phyloP scores from a whole-genome alignment of 805 yeast genomes.

The Sugiyamaella qingdaonensis region DNA sequence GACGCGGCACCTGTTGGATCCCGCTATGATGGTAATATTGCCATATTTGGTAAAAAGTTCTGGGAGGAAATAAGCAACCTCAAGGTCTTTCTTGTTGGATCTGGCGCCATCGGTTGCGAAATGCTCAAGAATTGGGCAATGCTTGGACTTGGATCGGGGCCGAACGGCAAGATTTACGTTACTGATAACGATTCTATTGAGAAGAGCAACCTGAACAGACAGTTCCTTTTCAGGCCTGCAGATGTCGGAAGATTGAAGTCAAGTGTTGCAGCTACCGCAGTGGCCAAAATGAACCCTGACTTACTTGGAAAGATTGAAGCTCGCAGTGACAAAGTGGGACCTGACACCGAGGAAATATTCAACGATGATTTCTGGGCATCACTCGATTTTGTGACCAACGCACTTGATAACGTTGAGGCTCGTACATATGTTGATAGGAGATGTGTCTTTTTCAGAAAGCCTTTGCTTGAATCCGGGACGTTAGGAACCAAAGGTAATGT shows the following conservation, averaged over 20 bases:
- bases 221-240: slow-evolving; percentile 87
- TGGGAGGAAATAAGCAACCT: slow-evolving; percentile 71
- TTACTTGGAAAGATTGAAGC: slow-evolving; percentile 72
- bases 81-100: slow-evolving; percentile 88
- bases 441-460: slow-evolving; percentile 87
- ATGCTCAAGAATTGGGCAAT: slow-evolving; percentile 98
- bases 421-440: slow-evolving; percentile 97
- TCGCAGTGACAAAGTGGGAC: slow-evolving; percentile 82
- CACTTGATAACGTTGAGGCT: slow-evolving; percentile 96
- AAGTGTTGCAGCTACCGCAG: slow-evolving; percentile 86
- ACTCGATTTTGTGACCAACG: slow-evolving; percentile 90
- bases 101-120: slow-evolving; percentile 99
- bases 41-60: slow-evolving; percentile 81
- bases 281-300: slow-evolving; percentile 77
- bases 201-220: slow-evolving; percentile 93
- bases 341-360: slow-evolving; percentile 85
- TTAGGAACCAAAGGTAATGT: slow-evolving; percentile 98
- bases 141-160: slow-evolving; percentile 92
- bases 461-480: slow-evolving; percentile 93
- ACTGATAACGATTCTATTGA: slow-evolving; percentile 96
- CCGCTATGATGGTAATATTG: slow-evolving; percentile 92
- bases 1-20: slow-evolving; percentile 71
- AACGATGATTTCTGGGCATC: slow-evolving; percentile 79
- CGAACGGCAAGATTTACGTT: slow-evolving; percentile 73
- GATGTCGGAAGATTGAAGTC: slow-evolving; percentile 93